Evolutionary conservation across 257 asterid genomes (phyloP).

Genomic region (Misopates orontium): DNA sequence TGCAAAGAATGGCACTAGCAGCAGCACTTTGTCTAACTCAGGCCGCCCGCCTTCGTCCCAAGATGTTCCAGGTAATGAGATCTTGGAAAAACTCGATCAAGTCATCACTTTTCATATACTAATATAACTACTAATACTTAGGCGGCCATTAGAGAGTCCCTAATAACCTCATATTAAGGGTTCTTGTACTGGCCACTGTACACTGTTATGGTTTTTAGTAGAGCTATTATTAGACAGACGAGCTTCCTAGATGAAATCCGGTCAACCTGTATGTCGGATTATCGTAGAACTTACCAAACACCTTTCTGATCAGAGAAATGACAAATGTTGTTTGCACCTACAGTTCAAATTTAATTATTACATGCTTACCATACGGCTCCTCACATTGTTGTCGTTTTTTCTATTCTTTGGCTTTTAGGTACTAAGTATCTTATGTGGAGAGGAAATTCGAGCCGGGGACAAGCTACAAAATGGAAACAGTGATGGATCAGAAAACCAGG

Average conservation of each 20-base stretch:
- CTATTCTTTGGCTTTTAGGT: constrained; percentile 37
- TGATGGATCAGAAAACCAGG: constrained; percentile 42
- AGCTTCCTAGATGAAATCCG: no score
- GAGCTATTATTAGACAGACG: no score
- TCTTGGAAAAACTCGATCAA: background rate
- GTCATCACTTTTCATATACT: background rate
- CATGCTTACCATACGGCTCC: background rate
- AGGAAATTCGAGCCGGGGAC: constrained; percentile 31
- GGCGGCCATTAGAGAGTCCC: no score
- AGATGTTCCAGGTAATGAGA: constrained; percentile 61
- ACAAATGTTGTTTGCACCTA: no score
- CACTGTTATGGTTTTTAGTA: no score
- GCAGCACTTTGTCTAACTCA: constrained; percentile 81
- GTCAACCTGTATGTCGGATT: no score
- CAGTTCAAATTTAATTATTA: no score
- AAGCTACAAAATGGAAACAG: constrained; percentile 21
- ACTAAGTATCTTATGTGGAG: constrained; percentile 59
- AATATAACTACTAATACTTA: background rate
- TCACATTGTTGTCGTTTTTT: background rate
- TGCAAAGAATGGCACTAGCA: constrained; percentile 71
- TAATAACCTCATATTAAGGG: no score
- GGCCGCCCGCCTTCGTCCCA: constrained; percentile 84
- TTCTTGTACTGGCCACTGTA: no score
- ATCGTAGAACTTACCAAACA: no score
- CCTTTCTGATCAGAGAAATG: no score